Evolutionary conservation across 2,329 filamentous ascomycete genomes (phyloP).

Genomic region (Knufia petricola): DNA sequence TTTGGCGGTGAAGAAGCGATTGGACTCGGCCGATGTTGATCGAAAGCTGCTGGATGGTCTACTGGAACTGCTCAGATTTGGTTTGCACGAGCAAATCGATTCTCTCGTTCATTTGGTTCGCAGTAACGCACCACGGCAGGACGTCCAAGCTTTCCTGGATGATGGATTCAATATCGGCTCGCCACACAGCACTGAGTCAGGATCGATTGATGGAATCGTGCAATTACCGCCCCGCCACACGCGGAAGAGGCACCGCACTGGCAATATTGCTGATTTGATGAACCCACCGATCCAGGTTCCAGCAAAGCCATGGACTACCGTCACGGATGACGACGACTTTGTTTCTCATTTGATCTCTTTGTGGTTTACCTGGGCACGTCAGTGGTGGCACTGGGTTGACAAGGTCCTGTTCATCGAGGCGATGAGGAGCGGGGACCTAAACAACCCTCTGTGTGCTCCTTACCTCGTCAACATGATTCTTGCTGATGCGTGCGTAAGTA

Average conservation of each 20-base stretch:
- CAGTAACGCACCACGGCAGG: background rate
- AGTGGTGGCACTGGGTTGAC: conserved; percentile 26
- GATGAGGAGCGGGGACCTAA: conserved; percentile 26
- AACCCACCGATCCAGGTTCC: conserved; percentile 25
- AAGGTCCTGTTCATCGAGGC: conserved; percentile 27
- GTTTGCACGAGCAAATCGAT: background rate
- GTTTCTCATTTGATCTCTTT: conserved; percentile 28
- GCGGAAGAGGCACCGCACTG: background rate
- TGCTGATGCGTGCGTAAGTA: conserved; percentile 26
- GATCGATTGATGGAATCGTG: too few species aligned
- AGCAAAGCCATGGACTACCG: conserved; percentile 28
- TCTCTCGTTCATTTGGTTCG: background rate
- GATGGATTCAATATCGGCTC: background rate
- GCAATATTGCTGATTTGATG: conserved; percentile 23
- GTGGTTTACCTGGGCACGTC: conserved; percentile 29
- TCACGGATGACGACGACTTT: conserved; percentile 27
- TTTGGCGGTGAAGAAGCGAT: background rate
- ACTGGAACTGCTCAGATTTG: background rate
- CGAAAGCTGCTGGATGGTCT: background rate
- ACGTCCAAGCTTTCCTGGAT: background rate
- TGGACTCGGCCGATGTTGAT: background rate
- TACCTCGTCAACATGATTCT: conserved; percentile 26
- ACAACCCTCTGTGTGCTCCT: conserved; percentile 24
- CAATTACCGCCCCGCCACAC: too few species aligned
- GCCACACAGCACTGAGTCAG: too few species aligned